Evolutionary conservation across 1,284 basidiomycete species (phyloP).

Genomic region (Puccinia coronata): DNA sequence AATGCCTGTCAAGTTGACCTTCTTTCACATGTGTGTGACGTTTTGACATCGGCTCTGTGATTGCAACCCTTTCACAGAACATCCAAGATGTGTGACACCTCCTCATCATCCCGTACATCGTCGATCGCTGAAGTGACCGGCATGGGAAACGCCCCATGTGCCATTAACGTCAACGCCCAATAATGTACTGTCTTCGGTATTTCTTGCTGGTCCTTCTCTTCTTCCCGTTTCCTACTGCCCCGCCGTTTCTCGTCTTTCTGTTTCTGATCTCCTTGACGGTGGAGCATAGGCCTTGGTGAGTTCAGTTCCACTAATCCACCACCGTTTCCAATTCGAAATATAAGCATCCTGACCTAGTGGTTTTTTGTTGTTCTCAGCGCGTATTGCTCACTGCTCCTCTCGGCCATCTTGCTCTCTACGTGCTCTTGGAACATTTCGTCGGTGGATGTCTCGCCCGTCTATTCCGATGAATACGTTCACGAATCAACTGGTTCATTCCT

Average conservation of each 20-base stretch:
- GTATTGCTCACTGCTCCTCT: conserved; percentile 47
- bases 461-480: background rate
- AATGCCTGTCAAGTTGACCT: too few relatives aligned
- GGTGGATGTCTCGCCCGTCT: conserved; percentile 33
- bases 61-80: too few relatives aligned
- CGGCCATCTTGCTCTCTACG: conserved; percentile 46
- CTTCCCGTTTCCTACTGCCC: conserved; percentile 48
- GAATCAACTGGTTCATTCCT: background rate
- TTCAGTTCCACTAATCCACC: background rate
- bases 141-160: too few relatives aligned
- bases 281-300: conserved; percentile 48
- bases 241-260: conserved; percentile 33
- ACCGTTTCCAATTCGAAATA: background rate
- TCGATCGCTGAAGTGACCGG: too few relatives aligned
- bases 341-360: background rate
- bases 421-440: conserved; percentile 50
- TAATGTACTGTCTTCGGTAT: conserved; percentile 48
- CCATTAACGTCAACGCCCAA: too few relatives aligned
- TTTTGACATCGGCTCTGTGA: too few relatives aligned
- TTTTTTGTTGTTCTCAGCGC: conserved; percentile 16
- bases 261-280: conserved; percentile 44
- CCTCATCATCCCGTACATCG: too few relatives aligned
- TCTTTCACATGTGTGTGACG: too few relatives aligned
- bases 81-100: too few relatives aligned
- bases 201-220: conserved; percentile 42